A percentile compares a stretch with the other conserved stretches of the same genome.
Evolutionary conservation across 345 rosid species (phyloP).

Genomic region (Euphorbia lathyris): DNA sequence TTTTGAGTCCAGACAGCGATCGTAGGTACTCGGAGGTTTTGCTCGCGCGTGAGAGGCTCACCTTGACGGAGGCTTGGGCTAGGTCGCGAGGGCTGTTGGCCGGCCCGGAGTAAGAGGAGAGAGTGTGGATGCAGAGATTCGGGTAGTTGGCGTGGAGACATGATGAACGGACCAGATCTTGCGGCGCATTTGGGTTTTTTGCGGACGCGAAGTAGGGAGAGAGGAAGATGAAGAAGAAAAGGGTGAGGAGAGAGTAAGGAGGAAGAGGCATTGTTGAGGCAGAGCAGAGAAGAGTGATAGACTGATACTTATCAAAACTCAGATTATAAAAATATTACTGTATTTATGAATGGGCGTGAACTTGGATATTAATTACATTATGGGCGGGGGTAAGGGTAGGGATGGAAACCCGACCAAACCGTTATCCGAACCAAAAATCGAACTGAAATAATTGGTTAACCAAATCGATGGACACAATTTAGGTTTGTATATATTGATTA

Average conservation of each 20-base stretch:
- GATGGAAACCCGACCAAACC: too few relatives aligned
- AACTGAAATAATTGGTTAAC: too few relatives aligned
- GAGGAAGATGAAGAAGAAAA: conserved; percentile 17
- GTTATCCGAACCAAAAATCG: too few relatives aligned
- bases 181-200: neutral
- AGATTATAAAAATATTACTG: neutral
- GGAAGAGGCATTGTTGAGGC: conserved; percentile 1
- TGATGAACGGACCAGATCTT: conserved; percentile 57
- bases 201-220: conserved; percentile 21
- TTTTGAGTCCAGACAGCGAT: conserved; percentile 6
- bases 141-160: conserved; percentile 81
- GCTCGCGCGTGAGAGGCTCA: conserved; percentile 52
- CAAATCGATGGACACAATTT: too few relatives aligned
- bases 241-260: conserved; percentile 13
- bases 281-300: neutral
- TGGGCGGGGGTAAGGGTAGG: too few relatives aligned
- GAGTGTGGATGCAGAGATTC: conserved; percentile 57
- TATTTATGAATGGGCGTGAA: neutral
- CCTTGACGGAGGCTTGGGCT: conserved; percentile 69
- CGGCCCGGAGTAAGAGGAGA: conserved; percentile 63
- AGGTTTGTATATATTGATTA: too few relatives aligned
- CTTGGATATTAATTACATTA: conserved; percentile 7
- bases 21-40: conserved; percentile 34
- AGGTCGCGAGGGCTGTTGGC: conserved; percentile 57
- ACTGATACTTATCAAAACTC: neutral